Conservation (phyloP, 768 basidiomycete species). For the Russula vinacea region DNA sequence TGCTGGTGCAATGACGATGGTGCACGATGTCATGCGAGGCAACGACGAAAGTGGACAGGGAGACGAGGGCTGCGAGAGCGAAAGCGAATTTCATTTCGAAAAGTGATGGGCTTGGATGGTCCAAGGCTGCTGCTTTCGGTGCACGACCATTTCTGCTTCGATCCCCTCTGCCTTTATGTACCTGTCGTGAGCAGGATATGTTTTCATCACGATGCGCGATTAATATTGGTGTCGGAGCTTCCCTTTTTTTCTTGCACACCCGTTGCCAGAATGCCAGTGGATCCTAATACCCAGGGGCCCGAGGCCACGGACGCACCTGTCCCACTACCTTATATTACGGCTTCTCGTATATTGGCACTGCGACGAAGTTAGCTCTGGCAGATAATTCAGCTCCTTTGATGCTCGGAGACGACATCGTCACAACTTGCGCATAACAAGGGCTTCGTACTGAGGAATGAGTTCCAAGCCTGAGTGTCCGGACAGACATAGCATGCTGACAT, state of each 20-base stretch:
- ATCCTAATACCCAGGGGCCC: not conserved
- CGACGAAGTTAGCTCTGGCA: too few relatives aligned
- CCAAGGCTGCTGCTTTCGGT: not conserved
- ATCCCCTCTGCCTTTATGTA: conserved; percentile 10
- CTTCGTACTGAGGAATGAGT: too few relatives aligned
- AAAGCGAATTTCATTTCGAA: not conserved
- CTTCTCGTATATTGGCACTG: not conserved
- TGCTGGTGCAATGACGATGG: too few relatives aligned
- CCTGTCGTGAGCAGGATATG: not conserved
- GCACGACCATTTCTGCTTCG: not conserved
- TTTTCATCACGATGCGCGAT: not conserved
- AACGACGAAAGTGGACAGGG: not conserved
- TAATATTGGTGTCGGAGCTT: not conserved
- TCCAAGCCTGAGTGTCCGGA: too few relatives aligned
- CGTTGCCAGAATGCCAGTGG: not conserved
- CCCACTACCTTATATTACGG: not conserved
- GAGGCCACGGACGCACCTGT: not conserved
- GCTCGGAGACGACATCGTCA: too few relatives aligned
- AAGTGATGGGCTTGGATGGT: not conserved
- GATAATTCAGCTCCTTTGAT: not conserved
- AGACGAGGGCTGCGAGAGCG: not conserved
- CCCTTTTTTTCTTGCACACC: not conserved
- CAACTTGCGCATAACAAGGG: too few relatives aligned
- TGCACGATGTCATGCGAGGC: not conserved
- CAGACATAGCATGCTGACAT: too few relatives aligned